Base-by-base conservation (phyloP, 148 eudicot genomes). In the Camellia granthamiana region DNA sequence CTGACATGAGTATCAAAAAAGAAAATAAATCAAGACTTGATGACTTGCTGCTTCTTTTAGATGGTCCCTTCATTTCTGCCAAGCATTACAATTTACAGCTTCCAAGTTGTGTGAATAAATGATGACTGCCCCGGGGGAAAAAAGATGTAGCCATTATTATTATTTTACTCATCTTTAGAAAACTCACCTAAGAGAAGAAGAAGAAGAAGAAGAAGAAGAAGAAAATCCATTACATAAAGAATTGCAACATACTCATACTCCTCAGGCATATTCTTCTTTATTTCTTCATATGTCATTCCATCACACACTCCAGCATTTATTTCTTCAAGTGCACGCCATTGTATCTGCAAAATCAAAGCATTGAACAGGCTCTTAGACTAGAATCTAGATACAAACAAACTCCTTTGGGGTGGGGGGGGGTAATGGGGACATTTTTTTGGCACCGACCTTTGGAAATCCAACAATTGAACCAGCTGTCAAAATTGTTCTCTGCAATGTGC, bases 261-360 rank as follows among this genome's bases (percentile, higher is more conserved):
- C 69, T 94, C 99, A 5, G 97, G 98, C 98, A 96, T 96, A 78
- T 92, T 96, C 84, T 90, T 96, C 86, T 96, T 91, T 84, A 96
- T 87, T 85, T 96, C 99, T 81, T 85, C 92, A 65, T 96, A 96
- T 42, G 98, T 92, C 98, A 93, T 93, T 77, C 99, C 99, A 86
- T 96, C 99, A 89, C 97, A 96, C 18, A 90, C 97, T 78, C 99
- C 99, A 68, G 98, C 86, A 88, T 96, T 92, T 81, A 96, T 93
- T 81, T 96, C 99, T 77, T 96, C 99, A 82, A 96, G 97, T 60
- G 99, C 94, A 76, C 99, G 98, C 99, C 99, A 96, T 88, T 96
- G 99, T 87, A 96, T 88, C 99, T 96, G 62, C 77, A 65, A 74
- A 78, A 76, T 42, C 14, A 7, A 30, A 10, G 63, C 61, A 79